Conservation (phyloP, 177 flowering plant species). For the Vitis hybrid region DNA sequence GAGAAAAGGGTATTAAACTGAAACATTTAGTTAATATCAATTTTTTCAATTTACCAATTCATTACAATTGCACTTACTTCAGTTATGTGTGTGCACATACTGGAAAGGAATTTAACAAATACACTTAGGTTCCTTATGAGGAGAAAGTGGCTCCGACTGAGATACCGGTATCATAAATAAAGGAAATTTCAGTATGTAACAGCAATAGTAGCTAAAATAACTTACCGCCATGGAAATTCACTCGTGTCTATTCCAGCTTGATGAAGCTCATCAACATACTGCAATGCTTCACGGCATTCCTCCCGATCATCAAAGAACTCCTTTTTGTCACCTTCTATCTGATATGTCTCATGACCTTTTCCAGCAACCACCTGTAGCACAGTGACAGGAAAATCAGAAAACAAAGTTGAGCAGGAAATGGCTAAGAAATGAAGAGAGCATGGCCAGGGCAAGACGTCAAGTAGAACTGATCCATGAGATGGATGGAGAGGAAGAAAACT, state of each 20-base stretch:
- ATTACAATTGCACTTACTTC: background rate
- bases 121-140: background rate
- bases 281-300: constrained; percentile 93
- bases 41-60: background rate
- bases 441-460: background rate
- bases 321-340: constrained; percentile 79
- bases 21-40: background rate
- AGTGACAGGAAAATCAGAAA: background rate
- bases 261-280: constrained; percentile 95
- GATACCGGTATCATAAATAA: background rate
- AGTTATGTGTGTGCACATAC: background rate
- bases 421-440: background rate
- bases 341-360: constrained; percentile 89
- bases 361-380: constrained; percentile 85
- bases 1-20: background rate
- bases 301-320: constrained; percentile 95
- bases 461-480: background rate
- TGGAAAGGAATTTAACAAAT: background rate
- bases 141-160: background rate
- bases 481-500: too few relatives aligned
- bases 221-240: constrained; percentile 95
- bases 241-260: constrained; percentile 97
- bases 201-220: background rate
- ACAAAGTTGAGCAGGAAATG: background rate
- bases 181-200: background rate